phyloP scores from a whole-genome alignment of 768 basidiomycete species.

The Coprinopsis marcescibilis region DNA sequence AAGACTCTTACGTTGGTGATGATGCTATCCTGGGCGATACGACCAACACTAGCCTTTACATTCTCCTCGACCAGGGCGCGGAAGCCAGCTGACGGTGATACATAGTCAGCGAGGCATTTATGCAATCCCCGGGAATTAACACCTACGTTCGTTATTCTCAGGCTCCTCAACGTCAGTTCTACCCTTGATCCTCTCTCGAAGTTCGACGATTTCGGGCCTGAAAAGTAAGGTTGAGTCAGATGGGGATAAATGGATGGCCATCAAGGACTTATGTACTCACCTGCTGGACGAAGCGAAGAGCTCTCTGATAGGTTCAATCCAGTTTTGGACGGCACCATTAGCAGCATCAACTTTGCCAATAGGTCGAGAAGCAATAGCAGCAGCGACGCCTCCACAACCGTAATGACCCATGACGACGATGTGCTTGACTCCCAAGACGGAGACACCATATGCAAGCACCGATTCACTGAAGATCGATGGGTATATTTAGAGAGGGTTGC shows the following conservation, averaged over 20 bases:
- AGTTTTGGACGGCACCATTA: constrained; percentile 29
- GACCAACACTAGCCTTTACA: constrained; percentile 13
- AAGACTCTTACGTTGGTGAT: constrained; percentile 15
- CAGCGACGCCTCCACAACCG: constrained; percentile 37
- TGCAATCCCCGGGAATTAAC: not conserved
- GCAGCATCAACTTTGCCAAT: constrained; percentile 19
- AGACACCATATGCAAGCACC: constrained; percentile 34
- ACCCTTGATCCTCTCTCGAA: constrained; percentile 21
- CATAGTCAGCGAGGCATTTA: not conserved
- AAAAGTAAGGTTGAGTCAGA: not conserved
- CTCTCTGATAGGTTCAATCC: constrained; percentile 35
- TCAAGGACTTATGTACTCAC: constrained; percentile 14
- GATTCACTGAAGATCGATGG: constrained; percentile 19
- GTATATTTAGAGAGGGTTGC: not conserved
- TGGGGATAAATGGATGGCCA: not conserved
- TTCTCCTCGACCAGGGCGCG: constrained; percentile 18
- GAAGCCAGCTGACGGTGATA: constrained; percentile 27
- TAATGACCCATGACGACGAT: constrained; percentile 41
- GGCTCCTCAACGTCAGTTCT: constrained; percentile 19
- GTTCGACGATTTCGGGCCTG: constrained; percentile 29
- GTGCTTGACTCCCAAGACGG: constrained; percentile 30
- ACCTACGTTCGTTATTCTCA: constrained; percentile 26
- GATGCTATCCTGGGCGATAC: constrained; percentile 17
- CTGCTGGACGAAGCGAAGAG: constrained; percentile 27
- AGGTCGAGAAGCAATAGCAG: constrained; percentile 26